These are phyloP conservation scores for Scalesia atractyloides DNA, from an alignment of 129 eudicot genomes.

Conservation along the genomic window DNA sequence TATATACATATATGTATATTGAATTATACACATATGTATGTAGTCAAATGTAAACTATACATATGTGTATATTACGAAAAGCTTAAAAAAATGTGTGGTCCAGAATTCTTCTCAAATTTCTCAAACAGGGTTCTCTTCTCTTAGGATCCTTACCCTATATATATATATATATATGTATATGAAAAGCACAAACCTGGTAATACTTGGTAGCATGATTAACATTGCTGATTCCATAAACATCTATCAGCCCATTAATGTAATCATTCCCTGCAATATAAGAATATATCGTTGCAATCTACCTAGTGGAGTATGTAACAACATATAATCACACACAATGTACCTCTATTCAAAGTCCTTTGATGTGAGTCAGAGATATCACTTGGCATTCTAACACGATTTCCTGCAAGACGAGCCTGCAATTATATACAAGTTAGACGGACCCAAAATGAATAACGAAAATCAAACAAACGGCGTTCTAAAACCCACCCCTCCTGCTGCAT, in stretches of 20 bases:
- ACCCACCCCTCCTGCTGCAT: constrained; percentile 44
- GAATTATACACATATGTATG: no score
- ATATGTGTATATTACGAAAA: no score
- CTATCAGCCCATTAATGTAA: constrained; percentile 20
- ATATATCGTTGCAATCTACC: not conserved
- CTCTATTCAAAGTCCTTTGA: constrained; percentile 36
- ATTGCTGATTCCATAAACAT: constrained; percentile 25
- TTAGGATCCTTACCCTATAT: no score
- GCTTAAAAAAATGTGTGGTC: no score
- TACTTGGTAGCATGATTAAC: constrained; percentile 30
- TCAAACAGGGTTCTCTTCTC: no score
- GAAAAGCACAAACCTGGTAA: constrained; percentile 34
- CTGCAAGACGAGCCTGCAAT: constrained; percentile 33
- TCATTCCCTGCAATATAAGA: constrained; percentile 19
- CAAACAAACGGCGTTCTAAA: not conserved
- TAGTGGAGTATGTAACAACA: not conserved
- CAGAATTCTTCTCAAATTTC: no score
- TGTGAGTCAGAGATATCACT: constrained; percentile 31
- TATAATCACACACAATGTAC: constrained; percentile 5
- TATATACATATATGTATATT: no score
- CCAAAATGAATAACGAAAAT: not conserved
- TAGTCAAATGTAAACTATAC: no score
- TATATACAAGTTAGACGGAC: not conserved
- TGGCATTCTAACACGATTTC: constrained; percentile 24
- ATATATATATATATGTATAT: no score